phyloP scores from a whole-genome alignment of 805 yeast genomes.

The Yarrowia sp. region DNA sequence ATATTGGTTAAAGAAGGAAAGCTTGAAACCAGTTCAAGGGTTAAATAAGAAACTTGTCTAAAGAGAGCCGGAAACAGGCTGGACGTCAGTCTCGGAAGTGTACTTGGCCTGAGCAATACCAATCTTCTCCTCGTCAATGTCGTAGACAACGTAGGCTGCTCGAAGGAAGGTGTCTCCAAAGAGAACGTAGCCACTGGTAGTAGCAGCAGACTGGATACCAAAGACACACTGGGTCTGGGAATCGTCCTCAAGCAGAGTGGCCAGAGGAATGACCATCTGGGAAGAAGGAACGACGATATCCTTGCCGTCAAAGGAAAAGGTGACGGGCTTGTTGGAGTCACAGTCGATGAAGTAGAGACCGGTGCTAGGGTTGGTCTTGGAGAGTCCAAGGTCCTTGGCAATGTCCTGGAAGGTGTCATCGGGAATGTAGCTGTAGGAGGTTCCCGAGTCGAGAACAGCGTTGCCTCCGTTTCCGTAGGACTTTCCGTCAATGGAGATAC shows the following conservation, averaged over 20 bases:
- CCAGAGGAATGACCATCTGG: slow-evolving; percentile 44
- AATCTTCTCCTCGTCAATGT: slow-evolving; percentile 53
- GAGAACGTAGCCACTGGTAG: slow-evolving; percentile 42
- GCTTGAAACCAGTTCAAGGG: not conserved
- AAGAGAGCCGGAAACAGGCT: slow-evolving; percentile 31
- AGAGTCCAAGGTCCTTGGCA: slow-evolving; percentile 33
- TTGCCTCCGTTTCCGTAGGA: not conserved
- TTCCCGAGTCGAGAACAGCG: slow-evolving; percentile 50
- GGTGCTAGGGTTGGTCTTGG: slow-evolving; percentile 82
- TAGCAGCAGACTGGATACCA: slow-evolving; percentile 95
- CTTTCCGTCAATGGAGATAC: slow-evolving; percentile 36
- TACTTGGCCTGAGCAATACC: slow-evolving; percentile 53
- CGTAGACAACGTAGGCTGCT: slow-evolving; percentile 62
- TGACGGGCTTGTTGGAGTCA: slow-evolving; percentile 81
- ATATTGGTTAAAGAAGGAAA: not conserved
- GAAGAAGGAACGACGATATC: slow-evolving; percentile 86
- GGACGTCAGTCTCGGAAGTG: slow-evolving; percentile 31
- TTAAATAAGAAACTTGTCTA: not conserved
- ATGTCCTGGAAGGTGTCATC: slow-evolving; percentile 31
- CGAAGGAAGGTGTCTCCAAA: slow-evolving; percentile 64
- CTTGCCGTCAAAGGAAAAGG: slow-evolving; percentile 86
- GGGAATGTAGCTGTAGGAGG: slow-evolving; percentile 50
- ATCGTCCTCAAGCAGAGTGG: slow-evolving; percentile 86
- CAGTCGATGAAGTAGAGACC: slow-evolving; percentile 78
- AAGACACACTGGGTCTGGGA: slow-evolving; percentile 95